Evolutionary conservation across 495 filamentous ascomycete genomes (phyloP), one percentile per base, ranked within the genome.

Genomic region (Elaphomyces granulatus): DNA sequence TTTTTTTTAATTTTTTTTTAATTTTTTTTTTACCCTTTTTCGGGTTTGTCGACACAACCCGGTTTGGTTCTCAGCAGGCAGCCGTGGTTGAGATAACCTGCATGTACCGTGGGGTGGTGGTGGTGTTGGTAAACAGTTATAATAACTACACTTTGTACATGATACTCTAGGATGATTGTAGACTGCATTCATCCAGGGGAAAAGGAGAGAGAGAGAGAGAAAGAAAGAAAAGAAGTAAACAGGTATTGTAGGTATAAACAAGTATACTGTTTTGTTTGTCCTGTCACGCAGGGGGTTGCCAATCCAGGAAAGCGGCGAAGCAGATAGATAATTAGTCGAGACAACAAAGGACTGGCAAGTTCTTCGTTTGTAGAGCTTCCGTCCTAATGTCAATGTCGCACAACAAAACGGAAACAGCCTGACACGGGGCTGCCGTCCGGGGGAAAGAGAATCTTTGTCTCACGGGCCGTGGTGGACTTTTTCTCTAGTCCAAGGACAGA

Each of bases 51-150:
- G 38, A 17, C 44, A 43, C 49, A 20, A 33, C 44, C 39, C 21
- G 20, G 38, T 40, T 17, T 34, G 47, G 37, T 35, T 32, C 38
- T 48, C 36, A 48, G 50, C 49, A 53, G 49, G 50, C 50, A 53
- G 49, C 49, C 50, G 48, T 41, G 12, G 23, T 28, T 28, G 23
- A 6, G 12, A 28, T 6, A 12, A 6, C 6, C 23, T 28, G 23
- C 23, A 28, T 28, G 12, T 28, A 28, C 23, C 23, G 23, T 28
- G 6, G 23, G 12, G 23, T 28, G 23, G 23, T n/a, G n/a, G n/a
- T n/a, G n/a, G n/a, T n/a, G n/a, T n/a, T n/a, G n/a, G n/a, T n/a
- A n/a, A n/a, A n/a, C n/a, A n/a, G n/a, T n/a, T n/a, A n/a, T n/a
- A 28, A 6, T 28, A 28, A 6, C 6, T 12, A 6, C 23, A 6